Evolutionary conservation across 2,329 filamentous ascomycete genomes (phyloP), one percentile per base, ranked within the genome.

Genomic region (Dendrostoma leiphaemia): DNA sequence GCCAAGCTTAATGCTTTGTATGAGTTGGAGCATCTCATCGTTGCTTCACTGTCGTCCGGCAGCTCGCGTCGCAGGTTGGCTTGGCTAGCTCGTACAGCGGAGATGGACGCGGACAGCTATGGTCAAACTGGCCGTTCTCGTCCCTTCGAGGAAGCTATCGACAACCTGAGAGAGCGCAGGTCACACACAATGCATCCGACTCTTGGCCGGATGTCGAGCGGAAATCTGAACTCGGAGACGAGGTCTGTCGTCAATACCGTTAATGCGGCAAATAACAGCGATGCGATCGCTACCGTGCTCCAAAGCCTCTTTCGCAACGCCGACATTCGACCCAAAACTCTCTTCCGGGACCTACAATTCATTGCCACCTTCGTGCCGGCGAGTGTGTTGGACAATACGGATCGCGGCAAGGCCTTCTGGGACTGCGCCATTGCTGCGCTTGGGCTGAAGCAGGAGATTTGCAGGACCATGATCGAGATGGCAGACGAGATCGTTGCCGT

Each of bases 351-450:
- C 64, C 69, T 94, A 43, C 90, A 94, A 65, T 90, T 85, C 60
- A 86, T 89, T 58, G 83, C 84, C 1, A 78, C 84, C 0, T 86
- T 88, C 63, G 82, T 88, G 3, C 80, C 84, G 5, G 69, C 83
- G 1, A 72, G 77, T 0, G 72, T 85, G 2, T 71, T 89, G 7
- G 85, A 88, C 63, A 80, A 78, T 61, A 81, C 81, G 0, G 84
- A 86, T 37, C 77, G 76, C 2, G 84, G 82, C 48, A 94, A 91
- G 62, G 90, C 92, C 0, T 97, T 97, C 68, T 90, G 91, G 82
- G 90, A 96, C 63, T 88, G 91, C 24, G 91, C 90, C 0, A 80
- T 96, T 6, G 93, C 94, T 0, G 91, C 93, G 2, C 77, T 97
- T n/a, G 84, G 85, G 32, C 80, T 96, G 50, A 97, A 97, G 69